Evolutionary conservation across 129 eudicot species (phyloP).

Genomic region (Pulicaria dysenterica): DNA sequence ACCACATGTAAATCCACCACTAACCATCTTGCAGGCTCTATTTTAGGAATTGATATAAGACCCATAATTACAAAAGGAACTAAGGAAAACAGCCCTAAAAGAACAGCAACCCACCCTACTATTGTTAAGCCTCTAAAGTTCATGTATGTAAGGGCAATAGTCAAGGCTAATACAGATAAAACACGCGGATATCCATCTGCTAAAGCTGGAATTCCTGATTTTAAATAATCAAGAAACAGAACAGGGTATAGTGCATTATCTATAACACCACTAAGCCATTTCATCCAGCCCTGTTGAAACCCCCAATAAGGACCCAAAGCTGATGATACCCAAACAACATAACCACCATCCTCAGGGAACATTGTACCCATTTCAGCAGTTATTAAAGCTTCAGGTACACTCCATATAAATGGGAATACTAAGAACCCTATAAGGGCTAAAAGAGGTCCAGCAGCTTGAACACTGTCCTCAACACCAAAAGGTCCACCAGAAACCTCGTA

Average conservation of each 20-base stretch:
- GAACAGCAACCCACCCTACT: conserved; percentile 77
- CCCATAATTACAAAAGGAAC: conserved; percentile 80
- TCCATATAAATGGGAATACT: conserved; percentile 76
- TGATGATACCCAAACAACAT: conserved; percentile 84
- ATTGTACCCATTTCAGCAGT: conserved; percentile 91
- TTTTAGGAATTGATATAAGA: conserved; percentile 55
- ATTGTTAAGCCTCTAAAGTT: conserved; percentile 75
- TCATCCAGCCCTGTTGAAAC: conserved; percentile 92
- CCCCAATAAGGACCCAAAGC: conserved; percentile 88
- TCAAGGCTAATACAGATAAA: conserved; percentile 48
- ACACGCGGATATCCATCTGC: conserved; percentile 64
- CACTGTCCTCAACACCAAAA: conserved; percentile 82
- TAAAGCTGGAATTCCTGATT: conserved; percentile 61
- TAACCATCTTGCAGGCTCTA: conserved; percentile 73
- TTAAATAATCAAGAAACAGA: conserved; percentile 72
- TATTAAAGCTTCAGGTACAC: conserved; percentile 77
- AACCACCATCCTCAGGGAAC: conserved; percentile 90
- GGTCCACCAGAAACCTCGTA: conserved; percentile 92
- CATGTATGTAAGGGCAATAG: conserved; percentile 62
- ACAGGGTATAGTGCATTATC: conserved; percentile 81
- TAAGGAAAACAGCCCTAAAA: conserved; percentile 65
- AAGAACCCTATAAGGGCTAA: conserved; percentile 69
- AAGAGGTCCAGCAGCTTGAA: conserved; percentile 78
- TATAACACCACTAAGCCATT: conserved; percentile 83
- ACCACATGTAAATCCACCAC: conserved; percentile 61